These are phyloP conservation scores for Arachnomyces sp. DNA, from an alignment of 2,329 filamentous ascomycete genomes.

Conservation along the genomic window DNA sequence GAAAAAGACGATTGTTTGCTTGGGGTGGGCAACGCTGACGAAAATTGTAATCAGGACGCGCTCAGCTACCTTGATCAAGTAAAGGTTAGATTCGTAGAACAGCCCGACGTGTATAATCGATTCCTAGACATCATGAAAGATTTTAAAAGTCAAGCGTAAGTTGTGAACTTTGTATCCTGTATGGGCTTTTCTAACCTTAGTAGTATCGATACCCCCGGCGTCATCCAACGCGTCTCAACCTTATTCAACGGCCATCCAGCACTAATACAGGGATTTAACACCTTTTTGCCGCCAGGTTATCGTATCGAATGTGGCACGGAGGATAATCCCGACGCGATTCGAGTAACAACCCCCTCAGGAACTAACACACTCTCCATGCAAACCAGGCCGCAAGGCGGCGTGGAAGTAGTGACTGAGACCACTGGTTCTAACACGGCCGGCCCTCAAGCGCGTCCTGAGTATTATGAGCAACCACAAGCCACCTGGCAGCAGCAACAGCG, in stretches of 20 bases:
- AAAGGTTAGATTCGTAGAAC: conserved; percentile 94
- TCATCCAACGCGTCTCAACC: conserved; percentile 92
- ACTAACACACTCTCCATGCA: conserved; percentile 87
- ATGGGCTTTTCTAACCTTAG: conserved; percentile 10
- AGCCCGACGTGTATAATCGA: conserved; percentile 92
- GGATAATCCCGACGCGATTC: conserved; percentile 89
- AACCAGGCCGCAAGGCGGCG: conserved; percentile 23
- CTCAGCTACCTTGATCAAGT: conserved; percentile 96
- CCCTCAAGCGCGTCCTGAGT: conserved; percentile 28
- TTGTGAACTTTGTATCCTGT: conserved; percentile 15
- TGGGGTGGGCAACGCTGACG: conserved; percentile 4
- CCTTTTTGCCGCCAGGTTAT: conserved; percentile 90
- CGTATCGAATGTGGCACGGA: conserved; percentile 91
- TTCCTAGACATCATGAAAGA: conserved; percentile 99
- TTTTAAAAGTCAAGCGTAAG: conserved; percentile 93
- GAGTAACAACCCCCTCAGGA: conserved; percentile 96
- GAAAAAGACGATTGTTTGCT: not conserved
- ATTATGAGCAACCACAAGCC: conserved; percentile 32
- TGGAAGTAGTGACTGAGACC: conserved; percentile 23
- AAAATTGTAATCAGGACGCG: conserved; percentile 50
- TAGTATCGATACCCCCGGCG: conserved; percentile 89
- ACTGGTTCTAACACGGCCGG: conserved; percentile 19
- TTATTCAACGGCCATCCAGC: conserved; percentile 93
- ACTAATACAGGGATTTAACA: conserved; percentile 96
- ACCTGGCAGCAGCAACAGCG: conserved; percentile 32